A percentile compares a stretch with the other conserved stretches of the same genome.
Conservation (phyloP, 352 stramenopile genomes). For the Thalassiosira allenii region DNA sequence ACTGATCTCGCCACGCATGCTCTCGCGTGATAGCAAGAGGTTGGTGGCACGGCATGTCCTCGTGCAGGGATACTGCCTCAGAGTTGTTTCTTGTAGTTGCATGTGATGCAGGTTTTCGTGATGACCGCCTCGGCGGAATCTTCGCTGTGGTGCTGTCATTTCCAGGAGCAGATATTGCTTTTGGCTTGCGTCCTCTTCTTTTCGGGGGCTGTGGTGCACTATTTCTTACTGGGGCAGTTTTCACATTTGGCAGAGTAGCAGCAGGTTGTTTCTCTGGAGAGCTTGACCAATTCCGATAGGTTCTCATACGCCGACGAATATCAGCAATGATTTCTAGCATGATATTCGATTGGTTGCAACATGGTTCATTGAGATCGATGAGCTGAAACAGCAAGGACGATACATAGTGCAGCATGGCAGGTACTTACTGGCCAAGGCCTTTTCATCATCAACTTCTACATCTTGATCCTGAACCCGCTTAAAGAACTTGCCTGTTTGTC, state of each 20-base stretch:
- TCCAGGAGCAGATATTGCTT: too few relatives aligned
- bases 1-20: constrained; percentile 45
- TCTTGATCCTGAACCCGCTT: constrained; percentile 32
- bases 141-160: too few relatives aligned
- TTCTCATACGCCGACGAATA: constrained; percentile 42
- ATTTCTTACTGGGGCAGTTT: neutral
- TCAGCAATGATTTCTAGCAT: constrained; percentile 42
- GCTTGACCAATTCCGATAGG: constrained; percentile 26
- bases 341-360: neutral
- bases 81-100: neutral
- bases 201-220: too few relatives aligned
- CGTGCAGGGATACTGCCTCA: neutral
- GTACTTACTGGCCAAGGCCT: constrained; percentile 45
- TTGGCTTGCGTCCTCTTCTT: too few relatives aligned
- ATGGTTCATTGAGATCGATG: neutral
- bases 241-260: neutral
- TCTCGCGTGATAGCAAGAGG: constrained; percentile 15
- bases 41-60: neutral
- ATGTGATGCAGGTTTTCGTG: too few relatives aligned
- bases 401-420: neutral
- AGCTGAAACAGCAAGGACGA: neutral
- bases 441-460: constrained; percentile 40
- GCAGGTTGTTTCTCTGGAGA: constrained; percentile 8
- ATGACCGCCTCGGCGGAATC: too few relatives aligned
- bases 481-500: constrained; percentile 44